Base-by-base conservation (phyloP, 495 filamentous ascomycete genomes). In the Penicillium bovifimosum region DNA sequence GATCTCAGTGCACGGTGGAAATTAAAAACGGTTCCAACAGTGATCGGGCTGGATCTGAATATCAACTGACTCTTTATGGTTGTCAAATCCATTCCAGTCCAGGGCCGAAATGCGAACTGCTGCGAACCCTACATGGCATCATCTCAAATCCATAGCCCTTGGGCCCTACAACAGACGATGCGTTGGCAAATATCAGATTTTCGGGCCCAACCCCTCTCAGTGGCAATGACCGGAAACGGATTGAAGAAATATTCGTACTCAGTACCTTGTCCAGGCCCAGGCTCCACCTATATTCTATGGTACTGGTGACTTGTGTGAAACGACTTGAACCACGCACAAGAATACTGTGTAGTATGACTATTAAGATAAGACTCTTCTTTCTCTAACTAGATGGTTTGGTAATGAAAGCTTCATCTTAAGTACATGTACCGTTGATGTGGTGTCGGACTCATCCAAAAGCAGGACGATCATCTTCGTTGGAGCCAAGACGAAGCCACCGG, bases 401-500 rank as follows among this genome's bases (percentile, higher is more conserved):
- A 46, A 59, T 59, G 56, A 55, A 24, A 33, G 29, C 18, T 27
- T 39, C 33, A 42, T 43, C 20, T 29, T 32, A 41, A 47, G 17
- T 41, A 26, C 9, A 18, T 9, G 47, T 32, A 26, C 0, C n/a
- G 11, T 35, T 6, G 10, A 24, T 32, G 17, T 32, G 34, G 33
- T 34, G 36, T 32, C 32, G 18, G 28, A 60, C 40, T 54, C 55
- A 63, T 64, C 55, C 58, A 60, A 26, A 45, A 53, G 33, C 41
- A 63, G 45, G 50, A 61, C 57, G 60, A 60, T 62, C 62, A 51
- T 14, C 40, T 38, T 43, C 45, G 60, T 63, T 60, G 60, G 56
- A 42, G 58, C 13, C 14, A 59, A 41, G 28, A 18, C 29, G 17
- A 47, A 41, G 47, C 31, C 48, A 46, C 32, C 41, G 46, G 47